phyloP scores from a whole-genome alignment of 306 rosid species.

The Prinsepia uniflora region DNA sequence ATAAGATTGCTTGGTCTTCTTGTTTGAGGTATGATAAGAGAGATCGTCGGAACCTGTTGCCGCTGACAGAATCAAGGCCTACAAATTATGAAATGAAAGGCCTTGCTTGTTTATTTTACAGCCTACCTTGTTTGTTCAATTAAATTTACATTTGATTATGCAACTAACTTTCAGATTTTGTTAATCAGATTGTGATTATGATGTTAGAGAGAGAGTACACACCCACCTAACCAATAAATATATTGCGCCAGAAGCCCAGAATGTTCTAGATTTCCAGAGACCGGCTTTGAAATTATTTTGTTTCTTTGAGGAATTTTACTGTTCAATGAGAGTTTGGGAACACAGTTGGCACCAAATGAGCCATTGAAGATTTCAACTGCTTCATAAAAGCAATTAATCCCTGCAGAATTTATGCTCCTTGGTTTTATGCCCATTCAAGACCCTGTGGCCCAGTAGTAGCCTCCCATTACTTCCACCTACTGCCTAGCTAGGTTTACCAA shows the following conservation, averaged over 20 bases:
- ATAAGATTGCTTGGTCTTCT: too few species aligned
- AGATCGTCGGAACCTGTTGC: slow-evolving; percentile 16
- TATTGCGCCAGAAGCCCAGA: slow-evolving; percentile 30
- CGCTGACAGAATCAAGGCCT: slow-evolving; percentile 5
- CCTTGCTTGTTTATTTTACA: too few species aligned
- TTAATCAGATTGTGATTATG: not conserved
- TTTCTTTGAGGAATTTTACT: slow-evolving; percentile 6
- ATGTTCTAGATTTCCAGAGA: slow-evolving; percentile 34
- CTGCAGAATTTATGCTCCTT: not conserved
- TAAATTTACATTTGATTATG: too few species aligned
- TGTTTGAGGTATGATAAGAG: too few species aligned
- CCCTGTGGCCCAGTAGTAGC: too few species aligned
- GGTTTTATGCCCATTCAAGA: too few species aligned
- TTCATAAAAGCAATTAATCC: not conserved
- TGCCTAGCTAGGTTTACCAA: too few species aligned
- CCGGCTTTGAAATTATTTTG: slow-evolving; percentile 23
- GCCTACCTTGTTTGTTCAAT: too few species aligned
- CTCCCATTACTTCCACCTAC: too few species aligned
- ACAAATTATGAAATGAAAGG: too few species aligned
- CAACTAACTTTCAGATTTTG: not conserved
- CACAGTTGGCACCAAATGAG: slow-evolving; percentile 12
- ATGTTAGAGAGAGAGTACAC: not conserved
- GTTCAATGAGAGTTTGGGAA: slow-evolving; percentile 19
- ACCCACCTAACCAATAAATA: slow-evolving; percentile 24
- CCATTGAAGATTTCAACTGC: not conserved